Evolutionary conservation across 345 rosid species (phyloP).

Genomic region (Bretschneidera sinensis): DNA sequence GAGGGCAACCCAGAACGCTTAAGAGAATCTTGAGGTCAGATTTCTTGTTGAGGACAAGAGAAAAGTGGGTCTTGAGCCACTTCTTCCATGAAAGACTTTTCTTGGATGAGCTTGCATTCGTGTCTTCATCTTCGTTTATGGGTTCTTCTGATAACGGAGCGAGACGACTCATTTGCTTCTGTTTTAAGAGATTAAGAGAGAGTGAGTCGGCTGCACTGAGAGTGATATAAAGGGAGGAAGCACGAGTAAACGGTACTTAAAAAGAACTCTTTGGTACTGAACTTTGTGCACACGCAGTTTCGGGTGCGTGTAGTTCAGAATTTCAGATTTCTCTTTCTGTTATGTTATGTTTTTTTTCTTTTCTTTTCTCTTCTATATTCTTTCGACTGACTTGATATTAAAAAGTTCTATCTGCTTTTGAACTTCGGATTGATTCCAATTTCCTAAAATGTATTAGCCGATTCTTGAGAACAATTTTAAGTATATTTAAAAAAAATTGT

Average conservation of each 20-base stretch:
- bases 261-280: slow-evolving; percentile 1
- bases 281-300: slow-evolving; percentile 22
- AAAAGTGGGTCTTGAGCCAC: slow-evolving; percentile 66
- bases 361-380: too few relatives aligned
- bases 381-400: too few relatives aligned
- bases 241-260: slow-evolving; percentile 8
- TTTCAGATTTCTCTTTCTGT: not conserved
- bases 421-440: too few relatives aligned
- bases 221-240: not conserved
- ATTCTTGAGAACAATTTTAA: too few relatives aligned
- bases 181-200: slow-evolving; percentile 4
- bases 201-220: not conserved
- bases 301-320: slow-evolving; percentile 17
- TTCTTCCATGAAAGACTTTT: slow-evolving; percentile 48
- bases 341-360: not conserved
- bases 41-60: slow-evolving; percentile 44
- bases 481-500: too few relatives aligned
- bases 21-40: slow-evolving; percentile 60
- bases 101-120: slow-evolving; percentile 18
- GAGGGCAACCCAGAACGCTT: slow-evolving; percentile 88
- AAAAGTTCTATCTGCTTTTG: too few relatives aligned
- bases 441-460: too few relatives aligned
- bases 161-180: slow-evolving; percentile 48
- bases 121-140: slow-evolving; percentile 39
- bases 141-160: slow-evolving; percentile 87